A percentile compares a stretch with the other conserved stretches of the same genome.
Conservation (phyloP, 2,329 filamentous ascomycete species). For the Nemania bipapillata region DNA sequence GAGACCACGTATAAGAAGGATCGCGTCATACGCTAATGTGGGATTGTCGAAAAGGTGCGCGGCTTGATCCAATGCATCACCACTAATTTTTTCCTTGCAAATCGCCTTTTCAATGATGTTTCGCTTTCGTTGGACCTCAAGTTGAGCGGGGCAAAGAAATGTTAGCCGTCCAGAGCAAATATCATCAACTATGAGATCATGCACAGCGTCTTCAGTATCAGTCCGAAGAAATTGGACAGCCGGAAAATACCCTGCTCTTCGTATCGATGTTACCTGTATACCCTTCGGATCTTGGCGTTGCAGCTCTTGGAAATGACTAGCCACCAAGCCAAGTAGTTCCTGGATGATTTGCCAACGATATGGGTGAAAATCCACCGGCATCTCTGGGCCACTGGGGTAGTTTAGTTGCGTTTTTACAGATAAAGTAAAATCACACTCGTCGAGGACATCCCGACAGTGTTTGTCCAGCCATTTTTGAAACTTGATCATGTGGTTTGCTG, state of each 20-base stretch:
- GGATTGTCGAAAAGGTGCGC: constrained; percentile 50
- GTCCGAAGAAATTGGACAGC: constrained; percentile 65
- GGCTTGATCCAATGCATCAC: constrained; percentile 36
- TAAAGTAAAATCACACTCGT: constrained; percentile 70
- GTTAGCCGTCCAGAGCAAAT: constrained; percentile 52
- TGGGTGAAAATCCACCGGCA: constrained; percentile 63
- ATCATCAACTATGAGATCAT: constrained; percentile 55
- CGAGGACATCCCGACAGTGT: constrained; percentile 68
- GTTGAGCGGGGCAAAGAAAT: constrained; percentile 40
- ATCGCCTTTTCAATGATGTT: constrained; percentile 42
- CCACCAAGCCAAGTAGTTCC: constrained; percentile 55
- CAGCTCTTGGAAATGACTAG: constrained; percentile 54
- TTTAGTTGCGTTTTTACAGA: constrained; percentile 66
- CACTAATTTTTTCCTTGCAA: constrained; percentile 40
- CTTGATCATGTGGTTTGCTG: constrained; percentile 61
- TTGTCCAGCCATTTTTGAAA: constrained; percentile 63
- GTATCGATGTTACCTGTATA: constrained; percentile 59
- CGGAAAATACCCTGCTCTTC: constrained; percentile 59
- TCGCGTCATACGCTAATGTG: constrained; percentile 46
- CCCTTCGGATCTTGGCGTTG: constrained; percentile 52
- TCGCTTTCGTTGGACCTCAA: constrained; percentile 8
- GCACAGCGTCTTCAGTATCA: constrained; percentile 59
- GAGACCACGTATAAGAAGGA: constrained; percentile 72
- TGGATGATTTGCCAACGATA: constrained; percentile 62
- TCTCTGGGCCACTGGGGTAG: constrained; percentile 64